Evolutionary conservation across 2,329 filamentous ascomycete genomes (phyloP).

Genomic region (Cladophialophora chaetospira): DNA sequence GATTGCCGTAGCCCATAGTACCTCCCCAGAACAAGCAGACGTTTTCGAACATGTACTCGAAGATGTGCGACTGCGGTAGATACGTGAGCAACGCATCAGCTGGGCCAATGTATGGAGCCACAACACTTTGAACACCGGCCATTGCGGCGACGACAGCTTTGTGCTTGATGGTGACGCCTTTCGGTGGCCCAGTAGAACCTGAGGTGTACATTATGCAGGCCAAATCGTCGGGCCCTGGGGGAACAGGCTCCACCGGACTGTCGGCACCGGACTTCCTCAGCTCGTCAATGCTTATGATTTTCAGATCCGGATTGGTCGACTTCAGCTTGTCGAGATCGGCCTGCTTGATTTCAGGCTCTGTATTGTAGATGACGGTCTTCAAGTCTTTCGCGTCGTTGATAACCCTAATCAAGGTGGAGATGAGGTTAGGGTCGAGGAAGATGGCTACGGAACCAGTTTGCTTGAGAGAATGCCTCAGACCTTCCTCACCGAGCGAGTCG

Average conservation of each 20-base stretch:
- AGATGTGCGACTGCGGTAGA: conserved; percentile 90
- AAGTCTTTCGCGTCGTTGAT: conserved; percentile 56
- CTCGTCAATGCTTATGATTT: conserved; percentile 55
- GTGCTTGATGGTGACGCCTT: conserved; percentile 80
- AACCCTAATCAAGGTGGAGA: conserved; percentile 55
- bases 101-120: conserved; percentile 75
- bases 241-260: conserved; percentile 68
- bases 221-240: conserved; percentile 70
- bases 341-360: conserved; percentile 50
- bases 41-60: conserved; percentile 96
- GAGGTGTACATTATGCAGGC: conserved; percentile 80
- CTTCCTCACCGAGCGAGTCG: conserved; percentile 41
- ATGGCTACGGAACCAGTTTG: conserved; percentile 40
- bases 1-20: conserved; percentile 89
- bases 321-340: conserved; percentile 55
- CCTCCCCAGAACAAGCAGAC: conserved; percentile 85
- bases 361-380: conserved; percentile 58
- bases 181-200: conserved; percentile 80
- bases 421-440: conserved; percentile 40
- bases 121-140: conserved; percentile 75
- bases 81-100: conserved; percentile 84
- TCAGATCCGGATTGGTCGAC: conserved; percentile 52
- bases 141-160: conserved; percentile 77
- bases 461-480: conserved; percentile 38
- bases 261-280: conserved; percentile 57